phyloP scores from a whole-genome alignment of 2,329 filamentous ascomycete species.

The Anthostomella pinea region DNA sequence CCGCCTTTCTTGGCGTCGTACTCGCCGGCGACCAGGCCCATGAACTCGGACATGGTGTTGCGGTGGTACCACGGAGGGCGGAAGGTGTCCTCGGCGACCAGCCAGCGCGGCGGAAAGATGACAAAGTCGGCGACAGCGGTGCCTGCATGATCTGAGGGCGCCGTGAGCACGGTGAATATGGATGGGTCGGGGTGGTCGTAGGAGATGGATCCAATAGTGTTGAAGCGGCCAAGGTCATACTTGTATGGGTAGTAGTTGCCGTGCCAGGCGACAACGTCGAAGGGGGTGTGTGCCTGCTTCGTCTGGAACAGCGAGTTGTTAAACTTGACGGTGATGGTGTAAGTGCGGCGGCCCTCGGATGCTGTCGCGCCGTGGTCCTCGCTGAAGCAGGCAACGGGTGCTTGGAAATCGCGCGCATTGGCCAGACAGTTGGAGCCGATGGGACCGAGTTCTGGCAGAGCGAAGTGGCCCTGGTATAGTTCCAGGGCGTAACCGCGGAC shows the following conservation, averaged over 20 bases:
- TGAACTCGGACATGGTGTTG: slow-evolving; percentile 54
- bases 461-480: slow-evolving; percentile 59
- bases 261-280: slow-evolving; percentile 71
- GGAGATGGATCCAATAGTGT: slow-evolving; percentile 63
- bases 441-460: slow-evolving; percentile 60
- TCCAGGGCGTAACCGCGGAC: slow-evolving; percentile 65
- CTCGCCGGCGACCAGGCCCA: slow-evolving; percentile 46
- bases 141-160: slow-evolving; percentile 46
- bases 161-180: slow-evolving; percentile 63
- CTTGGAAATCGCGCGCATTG: slow-evolving; percentile 63
- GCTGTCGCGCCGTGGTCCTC: slow-evolving; percentile 43
- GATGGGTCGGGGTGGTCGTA: slow-evolving; percentile 68
- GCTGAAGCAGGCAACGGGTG: slow-evolving; percentile 59
- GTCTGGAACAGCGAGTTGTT: slow-evolving; percentile 61
- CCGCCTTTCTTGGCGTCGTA: slow-evolving; percentile 53
- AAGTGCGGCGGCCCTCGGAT: slow-evolving; percentile 30
- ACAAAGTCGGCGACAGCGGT: slow-evolving; percentile 61
- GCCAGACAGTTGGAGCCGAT: slow-evolving; percentile 62
- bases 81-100: slow-evolving; percentile 59
- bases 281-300: slow-evolving; percentile 61
- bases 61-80: slow-evolving; percentile 61
- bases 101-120: slow-evolving; percentile 61
- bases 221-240: slow-evolving; percentile 67
- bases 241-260: slow-evolving; percentile 70
- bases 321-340: slow-evolving; percentile 56